These are phyloP conservation scores for Termitomyces sp. DNA, from an alignment of 768 basidiomycete genomes.

Conservation along the genomic window DNA sequence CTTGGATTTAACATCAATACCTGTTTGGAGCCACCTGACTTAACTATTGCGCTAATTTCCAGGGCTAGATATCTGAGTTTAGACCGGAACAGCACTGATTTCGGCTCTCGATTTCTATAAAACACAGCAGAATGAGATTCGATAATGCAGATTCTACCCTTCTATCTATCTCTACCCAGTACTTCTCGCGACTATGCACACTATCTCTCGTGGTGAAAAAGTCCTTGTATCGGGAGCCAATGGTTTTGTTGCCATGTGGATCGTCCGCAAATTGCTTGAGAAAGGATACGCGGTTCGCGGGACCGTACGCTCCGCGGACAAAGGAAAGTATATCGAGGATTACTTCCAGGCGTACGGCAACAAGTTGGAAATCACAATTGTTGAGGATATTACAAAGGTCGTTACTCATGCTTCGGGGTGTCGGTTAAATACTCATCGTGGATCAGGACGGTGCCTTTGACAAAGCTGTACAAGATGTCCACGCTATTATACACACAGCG, in stretches of 20 bases:
- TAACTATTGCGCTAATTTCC: too few relatives aligned
- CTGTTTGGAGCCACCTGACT: background rate
- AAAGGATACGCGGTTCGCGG: constrained; percentile 24
- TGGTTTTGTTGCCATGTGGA: constrained; percentile 24
- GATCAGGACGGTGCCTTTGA: constrained; percentile 56
- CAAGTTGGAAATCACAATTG: constrained; percentile 20
- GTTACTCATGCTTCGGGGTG: too few relatives aligned
- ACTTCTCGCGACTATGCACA: constrained; percentile 13
- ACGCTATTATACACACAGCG: constrained; percentile 57
- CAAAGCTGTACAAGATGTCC: constrained; percentile 61
- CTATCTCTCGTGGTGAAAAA: constrained; percentile 14
- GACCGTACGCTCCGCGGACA: constrained; percentile 18
- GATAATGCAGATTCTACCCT: background rate
- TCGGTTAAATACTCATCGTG: too few relatives aligned
- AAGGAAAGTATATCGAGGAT: constrained; percentile 17
- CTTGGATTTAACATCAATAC: background rate
- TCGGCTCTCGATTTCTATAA: background rate
- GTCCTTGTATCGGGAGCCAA: constrained; percentile 26
- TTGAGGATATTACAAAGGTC: constrained; percentile 21
- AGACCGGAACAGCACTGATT: background rate
- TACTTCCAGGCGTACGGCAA: constrained; percentile 17
- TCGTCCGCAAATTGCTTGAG: constrained; percentile 21
- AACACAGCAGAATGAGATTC: background rate
- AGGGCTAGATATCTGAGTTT: too few relatives aligned
- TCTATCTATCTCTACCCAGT: background rate